Evolutionary conservation across 768 basidiomycete species (phyloP).

Genomic region (Mycena kentingensis): DNA sequence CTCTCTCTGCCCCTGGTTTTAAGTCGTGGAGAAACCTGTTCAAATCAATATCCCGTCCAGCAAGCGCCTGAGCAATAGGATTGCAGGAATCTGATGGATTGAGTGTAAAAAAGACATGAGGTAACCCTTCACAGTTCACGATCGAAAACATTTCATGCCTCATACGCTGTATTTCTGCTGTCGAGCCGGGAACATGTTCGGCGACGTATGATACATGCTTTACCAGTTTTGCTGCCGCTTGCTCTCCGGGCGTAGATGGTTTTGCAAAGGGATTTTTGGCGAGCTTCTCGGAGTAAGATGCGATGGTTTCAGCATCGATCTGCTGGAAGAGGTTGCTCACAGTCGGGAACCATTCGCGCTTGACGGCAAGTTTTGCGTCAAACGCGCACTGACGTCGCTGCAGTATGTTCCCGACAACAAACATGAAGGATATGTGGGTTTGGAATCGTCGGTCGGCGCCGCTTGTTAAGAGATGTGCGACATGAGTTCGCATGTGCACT

Average conservation of each 20-base stretch:
- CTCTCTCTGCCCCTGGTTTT: not conserved
- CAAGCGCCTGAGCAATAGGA: constrained; percentile 22
- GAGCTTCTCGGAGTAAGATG: constrained; percentile 7
- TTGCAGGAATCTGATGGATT: constrained; percentile 24
- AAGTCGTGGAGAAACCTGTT: constrained; percentile 19
- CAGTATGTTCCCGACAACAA: constrained; percentile 18
- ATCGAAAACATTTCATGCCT: constrained; percentile 15
- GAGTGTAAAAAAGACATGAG: constrained; percentile 21
- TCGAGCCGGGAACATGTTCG: constrained; percentile 23
- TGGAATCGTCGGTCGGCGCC: constrained; percentile 17
- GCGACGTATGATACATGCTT: constrained; percentile 22
- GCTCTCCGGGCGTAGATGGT: constrained; percentile 20
- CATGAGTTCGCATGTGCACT: constrained; percentile 15
- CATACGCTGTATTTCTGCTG: constrained; percentile 17
- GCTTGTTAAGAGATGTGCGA: constrained; percentile 13
- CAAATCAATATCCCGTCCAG: constrained; percentile 23
- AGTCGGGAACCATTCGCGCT: constrained; percentile 15
- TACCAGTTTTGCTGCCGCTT: constrained; percentile 14
- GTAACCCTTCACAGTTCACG: constrained; percentile 18
- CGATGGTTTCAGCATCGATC: constrained; percentile 4
- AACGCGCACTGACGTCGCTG: constrained; percentile 14
- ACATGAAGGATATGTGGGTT: constrained; percentile 18
- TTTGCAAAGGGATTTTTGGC: constrained; percentile 17
- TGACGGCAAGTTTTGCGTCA: constrained; percentile 12
- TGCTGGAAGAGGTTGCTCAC: constrained; percentile 6